Base-by-base conservation (phyloP, 179 eudicot species). In the Silene vulgaris region DNA sequence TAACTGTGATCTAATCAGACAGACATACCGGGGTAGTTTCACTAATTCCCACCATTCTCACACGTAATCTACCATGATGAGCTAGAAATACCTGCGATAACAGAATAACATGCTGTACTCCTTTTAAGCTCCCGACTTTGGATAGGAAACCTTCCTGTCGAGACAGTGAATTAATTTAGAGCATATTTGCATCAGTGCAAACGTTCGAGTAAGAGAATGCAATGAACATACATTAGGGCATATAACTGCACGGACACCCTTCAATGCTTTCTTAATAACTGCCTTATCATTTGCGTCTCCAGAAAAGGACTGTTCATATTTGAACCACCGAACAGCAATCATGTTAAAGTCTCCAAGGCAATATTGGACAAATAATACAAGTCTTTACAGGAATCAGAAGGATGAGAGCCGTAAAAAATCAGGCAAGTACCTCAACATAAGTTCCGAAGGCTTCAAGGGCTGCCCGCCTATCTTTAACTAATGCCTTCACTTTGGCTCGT, bases 361-460 rank as follows among this genome's bases (percentile, higher is more conserved):
- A 12, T 28, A 4, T 13, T 12, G 64, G 62, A 35, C 40, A 35
- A 8, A 52, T 32, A 50, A 71, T 20, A 21, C 62, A 65, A 37
- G 62, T 17, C 5, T 13, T 19, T n/a, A 78, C 45, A 72, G 6
- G 43, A 62, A 16, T 17, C 67, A 8, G 45, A 9, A 17, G 56
- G 26, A 7, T 4, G 28, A 17, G 16, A 59, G 13, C 26, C 35
- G 62, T 69, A 72, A 35, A 73, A 16, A 23, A 40, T 26, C 11
- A 7, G 43, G 70, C 54, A 80, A 80, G 61, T 66, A 95, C 99
- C 93, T 95, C 99, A 56, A 95, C 90, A 30, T 95, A 95, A 79
- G 88, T 89, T 67, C 99, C 99, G 78, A 92, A 95, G 65, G 99
- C 96, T 82, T 92, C 99, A 68, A 90, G 74, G 30, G 97, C 96